These are phyloP conservation scores for Alectoria sarmentosa DNA, from an alignment of 495 filamentous ascomycete species.

Conservation along the genomic window DNA sequence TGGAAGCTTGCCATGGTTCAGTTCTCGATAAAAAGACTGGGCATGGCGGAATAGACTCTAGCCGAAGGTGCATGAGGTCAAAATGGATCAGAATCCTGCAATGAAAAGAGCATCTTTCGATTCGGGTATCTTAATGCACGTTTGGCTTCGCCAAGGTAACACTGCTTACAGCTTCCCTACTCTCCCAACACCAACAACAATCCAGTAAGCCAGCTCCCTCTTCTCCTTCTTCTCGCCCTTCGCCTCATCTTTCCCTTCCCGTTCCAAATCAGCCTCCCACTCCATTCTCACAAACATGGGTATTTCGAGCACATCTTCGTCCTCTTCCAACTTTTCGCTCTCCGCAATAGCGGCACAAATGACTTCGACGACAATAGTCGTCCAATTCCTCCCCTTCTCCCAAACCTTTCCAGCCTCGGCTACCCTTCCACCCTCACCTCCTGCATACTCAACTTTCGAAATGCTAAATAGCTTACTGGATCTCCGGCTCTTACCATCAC, in stretches of 20 bases:
- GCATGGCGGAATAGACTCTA: background rate
- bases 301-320: constrained; percentile 90
- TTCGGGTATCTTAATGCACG: background rate
- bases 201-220: constrained; percentile 91
- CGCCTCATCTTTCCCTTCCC: constrained; percentile 47
- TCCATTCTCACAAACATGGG: constrained; percentile 88
- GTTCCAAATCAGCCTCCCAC: constrained; percentile 75
- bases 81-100: background rate
- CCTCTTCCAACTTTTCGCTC: constrained; percentile 40
- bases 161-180: constrained; percentile 40
- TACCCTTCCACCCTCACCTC: constrained; percentile 45
- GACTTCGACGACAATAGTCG: constrained; percentile 83
- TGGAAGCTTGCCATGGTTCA: background rate
- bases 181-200: constrained; percentile 79
- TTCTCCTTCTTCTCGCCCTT: constrained; percentile 44
- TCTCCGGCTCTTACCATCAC: constrained; percentile 30
- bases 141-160: constrained; percentile 6
- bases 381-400: constrained; percentile 94
- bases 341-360: constrained; percentile 53
- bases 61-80: background rate
- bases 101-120: background rate
- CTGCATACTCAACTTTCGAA: constrained; percentile 34
- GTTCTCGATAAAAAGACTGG: background rate
- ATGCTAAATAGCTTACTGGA: constrained; percentile 36
- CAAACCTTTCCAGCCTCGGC: constrained; percentile 91